Evolutionary conservation across 805 yeast species (phyloP).

Genomic region (Zygosaccharomyces kombuchaensis): DNA sequence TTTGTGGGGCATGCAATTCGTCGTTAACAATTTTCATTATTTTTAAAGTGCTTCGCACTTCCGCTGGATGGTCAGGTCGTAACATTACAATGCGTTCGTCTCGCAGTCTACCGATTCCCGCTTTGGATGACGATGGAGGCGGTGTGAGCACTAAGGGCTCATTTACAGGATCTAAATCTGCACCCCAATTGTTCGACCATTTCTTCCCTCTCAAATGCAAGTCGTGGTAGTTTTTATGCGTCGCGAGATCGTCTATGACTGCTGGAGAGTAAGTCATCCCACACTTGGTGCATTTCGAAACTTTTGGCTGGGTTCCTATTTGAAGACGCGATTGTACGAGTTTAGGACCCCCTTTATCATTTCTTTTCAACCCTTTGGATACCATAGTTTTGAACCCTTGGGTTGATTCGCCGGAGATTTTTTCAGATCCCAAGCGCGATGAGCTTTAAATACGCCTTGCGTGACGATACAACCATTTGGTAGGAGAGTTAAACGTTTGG

Average conservation of each 20-base stretch:
- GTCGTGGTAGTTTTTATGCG: conserved; percentile 51
- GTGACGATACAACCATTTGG: background rate
- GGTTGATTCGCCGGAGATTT: background rate
- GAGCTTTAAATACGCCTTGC: background rate
- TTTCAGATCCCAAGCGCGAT: background rate
- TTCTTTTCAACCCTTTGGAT: background rate
- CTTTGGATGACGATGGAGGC: conserved; percentile 15
- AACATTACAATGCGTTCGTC: conserved; percentile 37
- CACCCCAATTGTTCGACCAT: conserved; percentile 43
- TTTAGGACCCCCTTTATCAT: conserved; percentile 5
- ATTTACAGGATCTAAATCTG: conserved; percentile 9
- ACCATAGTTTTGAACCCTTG: background rate
- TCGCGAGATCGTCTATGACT: conserved; percentile 18
- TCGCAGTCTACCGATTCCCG: background rate
- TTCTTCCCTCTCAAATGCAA: conserved; percentile 45
- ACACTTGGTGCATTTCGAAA: conserved; percentile 26
- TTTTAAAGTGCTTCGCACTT: conserved; percentile 36
- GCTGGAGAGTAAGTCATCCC: conserved; percentile 26
- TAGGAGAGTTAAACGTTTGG: background rate
- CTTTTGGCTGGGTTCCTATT: conserved; percentile 11
- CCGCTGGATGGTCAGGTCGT: conserved; percentile 31
- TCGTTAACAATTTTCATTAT: conserved; percentile 52
- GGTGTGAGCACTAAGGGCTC: conserved; percentile 8
- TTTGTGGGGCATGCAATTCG: conserved; percentile 55
- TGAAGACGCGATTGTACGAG: conserved; percentile 21